Evolutionary conservation across 371 early-diverging fungal genomes (phyloP).

Genomic region (Quaeritorhiza haematococci): DNA sequence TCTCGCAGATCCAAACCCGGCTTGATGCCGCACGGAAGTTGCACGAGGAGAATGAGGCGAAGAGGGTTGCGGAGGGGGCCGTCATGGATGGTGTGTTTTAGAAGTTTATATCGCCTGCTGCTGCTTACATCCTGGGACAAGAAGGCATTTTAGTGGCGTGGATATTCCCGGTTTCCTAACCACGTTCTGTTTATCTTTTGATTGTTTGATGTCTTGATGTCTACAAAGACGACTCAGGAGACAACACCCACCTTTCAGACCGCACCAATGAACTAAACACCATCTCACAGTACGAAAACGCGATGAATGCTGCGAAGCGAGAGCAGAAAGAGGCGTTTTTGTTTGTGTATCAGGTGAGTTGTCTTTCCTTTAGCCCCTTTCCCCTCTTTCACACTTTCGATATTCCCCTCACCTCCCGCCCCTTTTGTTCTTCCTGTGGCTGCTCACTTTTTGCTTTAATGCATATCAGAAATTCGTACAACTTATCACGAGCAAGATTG

Average conservation of each 20-base stretch:
- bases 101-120: too few species aligned
- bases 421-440: too few species aligned
- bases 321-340: constrained; percentile 83
- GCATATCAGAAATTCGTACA: constrained; percentile 53
- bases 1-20: constrained; percentile 61
- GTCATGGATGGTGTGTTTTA: too few species aligned
- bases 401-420: too few species aligned
- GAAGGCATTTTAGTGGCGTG: too few species aligned
- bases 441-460: not conserved
- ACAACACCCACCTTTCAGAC: too few species aligned
- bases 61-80: not conserved
- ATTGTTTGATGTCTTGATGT: too few species aligned
- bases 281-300: constrained; percentile 61
- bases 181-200: too few species aligned
- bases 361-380: not conserved
- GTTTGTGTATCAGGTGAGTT: constrained; percentile 53
- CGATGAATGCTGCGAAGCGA: constrained; percentile 58
- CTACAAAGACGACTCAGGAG: too few species aligned
- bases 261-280: constrained; percentile 35
- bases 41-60: not conserved
- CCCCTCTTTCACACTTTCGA: not conserved
- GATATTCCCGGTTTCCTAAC: too few species aligned
- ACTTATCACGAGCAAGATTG: constrained; percentile 43
- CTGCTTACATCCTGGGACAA: too few species aligned
- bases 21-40: constrained; percentile 22